Base-by-base conservation (phyloP, 257 asterid species). In the Scutellaria galericulata region DNA sequence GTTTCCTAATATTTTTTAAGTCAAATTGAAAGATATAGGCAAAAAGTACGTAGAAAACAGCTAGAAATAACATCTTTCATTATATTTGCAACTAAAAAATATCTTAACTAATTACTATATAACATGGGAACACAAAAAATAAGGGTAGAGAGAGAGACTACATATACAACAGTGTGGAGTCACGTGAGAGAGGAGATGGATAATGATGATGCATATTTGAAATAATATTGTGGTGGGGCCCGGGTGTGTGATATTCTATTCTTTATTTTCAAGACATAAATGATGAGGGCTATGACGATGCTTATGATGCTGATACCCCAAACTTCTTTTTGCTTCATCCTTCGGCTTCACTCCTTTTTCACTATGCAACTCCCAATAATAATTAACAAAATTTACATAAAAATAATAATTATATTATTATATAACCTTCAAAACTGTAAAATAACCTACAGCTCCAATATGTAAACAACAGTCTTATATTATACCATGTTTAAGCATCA, bases 231-330 rank as follows among this genome's bases (percentile, higher is more conserved):
- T 31, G 58, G 66, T 35, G 55, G 70, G 71, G 40, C n/a, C 68
- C n/a, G n/a, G n/a, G n/a, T n/a, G 24, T 27, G 66, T 24, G 52
- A 11, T 71, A 27, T 14, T 35, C 46, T 65, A 68, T 63, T 13
- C 35, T 76, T 75, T 71, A 79, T 74, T 81, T 86, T 75, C 86
- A 84, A 86, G 81, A 75, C 81, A 75, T 53, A 59, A 83, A 86
- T 86, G 60, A 84, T 86, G 75, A 86, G 81, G 72, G 42, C 62
- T 50, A 80, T 74, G 92, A 82, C 78, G 62, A 66, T 72, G 50
- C 63, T 68, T 77, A 65, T 86, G 80, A 66, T 79, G 71, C 64
- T 70, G 67, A 74, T 77, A 45, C 58, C 71, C 45, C 68, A 42
- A 73, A 15, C 61, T 64, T 56, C 58, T 40, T 64, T 72, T 59